A percentile compares a stretch with the other conserved stretches of the same genome.
Evolutionary conservation across 2,329 filamentous ascomycete genomes (phyloP).

Genomic region (Myriosclerotinia curreyana): DNA sequence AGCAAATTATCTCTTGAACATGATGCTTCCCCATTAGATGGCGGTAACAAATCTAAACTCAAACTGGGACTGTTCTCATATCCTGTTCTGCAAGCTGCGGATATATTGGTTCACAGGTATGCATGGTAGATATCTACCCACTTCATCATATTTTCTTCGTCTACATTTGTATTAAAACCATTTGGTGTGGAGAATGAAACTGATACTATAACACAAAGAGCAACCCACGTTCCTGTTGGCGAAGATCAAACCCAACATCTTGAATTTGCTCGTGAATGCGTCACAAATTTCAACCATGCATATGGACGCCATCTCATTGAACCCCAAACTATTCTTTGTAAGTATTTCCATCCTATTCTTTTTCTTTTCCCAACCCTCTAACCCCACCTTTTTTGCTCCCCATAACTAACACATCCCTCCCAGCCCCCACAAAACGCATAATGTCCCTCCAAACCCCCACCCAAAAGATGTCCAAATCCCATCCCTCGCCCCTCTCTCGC

Average conservation of each 20-base stretch:
- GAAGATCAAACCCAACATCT: conserved; percentile 93
- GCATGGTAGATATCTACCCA: conserved; percentile 19
- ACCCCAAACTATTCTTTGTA: conserved; percentile 72
- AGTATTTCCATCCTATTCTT: conserved; percentile 24
- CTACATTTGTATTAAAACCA: conserved; percentile 1
- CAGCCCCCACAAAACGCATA: conserved; percentile 67
- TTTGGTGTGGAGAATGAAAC: not conserved
- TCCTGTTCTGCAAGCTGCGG: conserved; percentile 90
- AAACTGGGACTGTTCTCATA: conserved; percentile 94
- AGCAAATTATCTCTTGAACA: conserved; percentile 68
- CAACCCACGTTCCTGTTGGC: conserved; percentile 95
- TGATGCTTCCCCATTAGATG: conserved; percentile 56
- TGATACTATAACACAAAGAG: conserved; percentile 46
- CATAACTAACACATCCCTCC: not conserved
- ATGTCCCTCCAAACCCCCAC: conserved; percentile 82
- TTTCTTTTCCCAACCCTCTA: not conserved
- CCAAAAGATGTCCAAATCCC: conserved; percentile 94
- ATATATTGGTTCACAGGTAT: conserved; percentile 81
- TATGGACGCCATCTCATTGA: conserved; percentile 62
- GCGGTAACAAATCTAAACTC: conserved; percentile 58
- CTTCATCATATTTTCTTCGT: not conserved
- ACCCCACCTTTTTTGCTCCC: not conserved
- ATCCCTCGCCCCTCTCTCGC: conserved; percentile 65
- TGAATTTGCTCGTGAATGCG: conserved; percentile 85
- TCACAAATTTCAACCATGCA: conserved; percentile 78